A percentile compares a stretch with the other conserved stretches of the same genome.
phyloP scores from a whole-genome alignment of 192 early-diverging fungal genomes.

The Backusella circina region DNA sequence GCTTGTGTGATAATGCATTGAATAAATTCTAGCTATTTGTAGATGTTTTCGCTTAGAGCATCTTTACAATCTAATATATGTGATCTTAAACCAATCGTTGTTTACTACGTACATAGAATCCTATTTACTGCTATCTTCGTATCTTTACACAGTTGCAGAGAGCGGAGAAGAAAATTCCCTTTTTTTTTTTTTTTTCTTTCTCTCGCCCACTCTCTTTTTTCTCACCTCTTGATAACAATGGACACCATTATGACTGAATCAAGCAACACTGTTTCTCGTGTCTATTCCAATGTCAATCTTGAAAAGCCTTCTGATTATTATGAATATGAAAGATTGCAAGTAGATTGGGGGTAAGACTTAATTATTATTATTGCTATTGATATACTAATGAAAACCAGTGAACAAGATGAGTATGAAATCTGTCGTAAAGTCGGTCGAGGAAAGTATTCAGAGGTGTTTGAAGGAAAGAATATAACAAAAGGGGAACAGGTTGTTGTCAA shows the following conservation, averaged over 20 bases:
- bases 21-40: no score
- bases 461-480: slow-evolving; percentile 86
- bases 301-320: slow-evolving; percentile 85
- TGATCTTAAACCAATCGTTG: no score
- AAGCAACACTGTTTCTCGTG: slow-evolving; percentile 59
- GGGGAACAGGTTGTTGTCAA: slow-evolving; percentile 92
- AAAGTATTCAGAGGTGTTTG: slow-evolving; percentile 99
- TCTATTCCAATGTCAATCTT: slow-evolving; percentile 85
- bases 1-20: no score
- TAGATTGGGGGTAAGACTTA: slow-evolving; percentile 81
- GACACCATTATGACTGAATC: background rate
- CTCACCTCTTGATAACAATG: background rate
- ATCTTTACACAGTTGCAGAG: no score
- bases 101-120: no score
- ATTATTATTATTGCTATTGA: background rate
- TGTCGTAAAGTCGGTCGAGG: slow-evolving; percentile 96
- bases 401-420: slow-evolving; percentile 97
- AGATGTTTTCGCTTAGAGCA: no score
- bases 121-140: no score
- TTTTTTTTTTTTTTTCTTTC: no score
- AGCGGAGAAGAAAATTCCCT: no score
- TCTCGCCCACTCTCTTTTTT: no score
- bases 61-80: no score
- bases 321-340: slow-evolving; percentile 92
- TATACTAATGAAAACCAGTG: slow-evolving; percentile 35